phyloP scores from a whole-genome alignment of 2,329 filamentous ascomycete genomes.

The Leptodontidium sp. region DNA sequence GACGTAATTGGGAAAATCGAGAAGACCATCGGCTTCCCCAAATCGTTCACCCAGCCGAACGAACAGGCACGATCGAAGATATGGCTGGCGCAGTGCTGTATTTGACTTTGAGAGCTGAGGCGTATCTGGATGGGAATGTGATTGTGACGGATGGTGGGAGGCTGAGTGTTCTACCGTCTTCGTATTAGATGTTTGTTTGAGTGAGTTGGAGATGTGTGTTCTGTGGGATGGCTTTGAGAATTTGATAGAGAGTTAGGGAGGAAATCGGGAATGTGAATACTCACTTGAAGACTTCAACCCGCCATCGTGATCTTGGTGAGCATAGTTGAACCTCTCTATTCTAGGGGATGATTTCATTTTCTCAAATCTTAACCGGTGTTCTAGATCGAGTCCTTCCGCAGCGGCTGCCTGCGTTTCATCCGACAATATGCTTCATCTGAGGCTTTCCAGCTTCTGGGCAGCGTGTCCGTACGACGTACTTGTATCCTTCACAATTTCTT shows the following conservation, averaged over 20 bases:
- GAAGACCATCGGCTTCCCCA: constrained; percentile 1
- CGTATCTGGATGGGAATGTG: constrained; percentile 29
- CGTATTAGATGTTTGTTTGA: constrained; percentile 7
- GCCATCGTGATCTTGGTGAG: no score
- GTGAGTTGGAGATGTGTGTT: no score
- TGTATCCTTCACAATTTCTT: neutral
- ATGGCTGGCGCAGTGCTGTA: constrained; percentile 65
- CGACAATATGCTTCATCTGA: neutral
- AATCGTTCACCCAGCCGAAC: constrained; percentile 11
- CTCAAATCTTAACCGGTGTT: neutral
- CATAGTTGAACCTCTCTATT: no score
- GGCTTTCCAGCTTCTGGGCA: neutral
- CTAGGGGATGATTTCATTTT: neutral
- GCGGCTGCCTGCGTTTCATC: neutral
- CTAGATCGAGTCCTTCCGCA: neutral
- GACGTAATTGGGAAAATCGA: neutral
- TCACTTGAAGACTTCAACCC: neutral
- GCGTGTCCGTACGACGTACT: neutral
- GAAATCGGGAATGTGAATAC: neutral
- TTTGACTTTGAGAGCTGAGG: constrained; percentile 40
- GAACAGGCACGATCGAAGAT: constrained; percentile 63
- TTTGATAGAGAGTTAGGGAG: no score
- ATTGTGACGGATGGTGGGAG: constrained; percentile 41
- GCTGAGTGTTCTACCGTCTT: constrained; percentile 25
- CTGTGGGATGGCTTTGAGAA: no score